Evolutionary conservation across 164 flowering plant genomes (phyloP).

Genomic region (Umbilicus rupestris): DNA sequence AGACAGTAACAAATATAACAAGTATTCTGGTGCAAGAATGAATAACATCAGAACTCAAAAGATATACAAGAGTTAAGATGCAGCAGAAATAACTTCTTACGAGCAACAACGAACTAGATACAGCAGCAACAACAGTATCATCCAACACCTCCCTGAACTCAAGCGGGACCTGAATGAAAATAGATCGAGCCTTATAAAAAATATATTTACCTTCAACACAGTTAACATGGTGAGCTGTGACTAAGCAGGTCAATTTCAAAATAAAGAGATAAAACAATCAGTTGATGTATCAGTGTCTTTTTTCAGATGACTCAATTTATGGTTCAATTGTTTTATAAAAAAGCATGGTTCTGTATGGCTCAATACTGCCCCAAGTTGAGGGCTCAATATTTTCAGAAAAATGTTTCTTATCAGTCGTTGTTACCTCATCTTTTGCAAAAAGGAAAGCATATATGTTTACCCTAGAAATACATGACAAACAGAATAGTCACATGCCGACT

Average conservation of each 20-base stretch:
- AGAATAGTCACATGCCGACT: background rate
- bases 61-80: background rate
- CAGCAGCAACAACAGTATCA: constrained; percentile 67
- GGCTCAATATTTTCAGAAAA: background rate
- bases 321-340: background rate
- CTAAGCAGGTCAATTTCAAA: background rate
- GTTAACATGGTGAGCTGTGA: background rate
- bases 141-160: constrained; percentile 86
- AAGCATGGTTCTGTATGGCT: background rate
- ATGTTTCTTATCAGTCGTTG: background rate
- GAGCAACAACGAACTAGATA: constrained; percentile 66
- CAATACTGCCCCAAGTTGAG: background rate
- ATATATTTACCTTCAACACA: background rate
- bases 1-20: background rate
- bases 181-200: background rate
- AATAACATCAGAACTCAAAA: background rate
- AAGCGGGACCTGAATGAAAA: constrained; percentile 52
- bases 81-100: constrained; percentile 32
- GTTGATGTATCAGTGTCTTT: background rate
- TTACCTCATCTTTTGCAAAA: background rate
- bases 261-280: background rate
- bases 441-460: background rate
- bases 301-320: background rate
- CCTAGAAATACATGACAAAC: background rate
- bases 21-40: background rate